These are phyloP conservation scores for Chlorella sp. DNA, from an alignment of 139 green algal species.

Conservation along the genomic window DNA sequence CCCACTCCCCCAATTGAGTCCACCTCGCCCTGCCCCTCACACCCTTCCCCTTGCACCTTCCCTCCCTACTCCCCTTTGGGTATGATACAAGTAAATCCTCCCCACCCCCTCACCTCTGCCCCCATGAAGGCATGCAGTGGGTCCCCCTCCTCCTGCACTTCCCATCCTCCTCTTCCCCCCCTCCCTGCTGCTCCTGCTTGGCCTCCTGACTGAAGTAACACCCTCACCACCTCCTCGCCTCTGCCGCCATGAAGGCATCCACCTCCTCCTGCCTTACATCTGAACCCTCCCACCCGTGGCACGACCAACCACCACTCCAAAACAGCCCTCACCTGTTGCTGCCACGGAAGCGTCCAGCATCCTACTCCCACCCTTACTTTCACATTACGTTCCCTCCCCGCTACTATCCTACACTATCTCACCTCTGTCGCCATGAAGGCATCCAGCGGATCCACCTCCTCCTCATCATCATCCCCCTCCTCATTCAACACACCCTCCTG, in stretches of 20 bases:
- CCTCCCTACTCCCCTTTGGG: no score
- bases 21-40: no score
- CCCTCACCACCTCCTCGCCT: constrained; percentile 57
- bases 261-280: constrained; percentile 70
- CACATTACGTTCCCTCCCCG: no score
- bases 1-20: no score
- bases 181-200: background rate
- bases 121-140: constrained; percentile 91
- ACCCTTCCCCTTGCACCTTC: no score
- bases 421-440: constrained; percentile 88
- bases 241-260: constrained; percentile 87
- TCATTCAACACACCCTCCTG: background rate
- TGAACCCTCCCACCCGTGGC: no score
- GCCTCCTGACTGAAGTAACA: no score
- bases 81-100: no score
- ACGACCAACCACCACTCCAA: no score
- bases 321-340: no score
- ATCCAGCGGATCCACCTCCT: constrained; percentile 85
- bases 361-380: no score
- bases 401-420: background rate
- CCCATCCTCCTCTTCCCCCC: constrained; percentile 6
- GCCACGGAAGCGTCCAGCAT: no score
- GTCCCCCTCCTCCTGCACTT: constrained; percentile 73
- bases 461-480: constrained; percentile 39
- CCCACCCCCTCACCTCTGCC: constrained; percentile 66